These are phyloP conservation scores for Chaetomium sp. DNA, from an alignment of 2,329 filamentous ascomycete species.

Conservation along the genomic window DNA sequence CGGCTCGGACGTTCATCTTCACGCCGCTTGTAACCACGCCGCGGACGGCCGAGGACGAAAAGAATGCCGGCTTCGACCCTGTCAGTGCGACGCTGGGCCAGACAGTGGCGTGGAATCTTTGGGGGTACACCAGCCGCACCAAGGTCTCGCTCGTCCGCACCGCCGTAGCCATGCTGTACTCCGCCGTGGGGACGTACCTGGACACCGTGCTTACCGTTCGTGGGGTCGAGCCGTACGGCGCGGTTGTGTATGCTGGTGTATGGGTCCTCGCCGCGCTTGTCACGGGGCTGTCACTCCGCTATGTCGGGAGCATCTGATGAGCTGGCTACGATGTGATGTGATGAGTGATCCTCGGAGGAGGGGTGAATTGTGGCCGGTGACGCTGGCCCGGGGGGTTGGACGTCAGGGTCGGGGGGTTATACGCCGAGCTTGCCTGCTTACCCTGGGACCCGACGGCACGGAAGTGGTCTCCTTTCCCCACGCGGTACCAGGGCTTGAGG, in stretches of 20 bases:
- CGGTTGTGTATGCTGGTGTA: conserved; percentile 63
- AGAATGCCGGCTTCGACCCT: conserved; percentile 53
- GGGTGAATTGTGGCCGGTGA: not conserved
- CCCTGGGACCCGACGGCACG: too few species aligned
- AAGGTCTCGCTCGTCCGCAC: conserved; percentile 62
- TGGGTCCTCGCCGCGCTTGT: conserved; percentile 64
- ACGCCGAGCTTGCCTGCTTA: too few species aligned
- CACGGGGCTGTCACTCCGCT: conserved; percentile 49
- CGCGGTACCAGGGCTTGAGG: too few species aligned
- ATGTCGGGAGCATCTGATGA: conserved; percentile 44
- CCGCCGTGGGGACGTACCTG: conserved; percentile 54
- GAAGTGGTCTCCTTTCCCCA: too few species aligned
- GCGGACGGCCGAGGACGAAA: conserved; percentile 42
- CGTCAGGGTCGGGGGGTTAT: not conserved
- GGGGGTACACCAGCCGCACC: conserved; percentile 58
- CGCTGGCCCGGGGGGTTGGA: too few species aligned
- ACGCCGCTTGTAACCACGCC: conserved; percentile 54
- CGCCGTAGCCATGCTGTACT: conserved; percentile 49
- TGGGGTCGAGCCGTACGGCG: conserved; percentile 64
- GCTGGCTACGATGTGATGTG: not conserved
- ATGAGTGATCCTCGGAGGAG: not conserved
- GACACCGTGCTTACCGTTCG: conserved; percentile 60
- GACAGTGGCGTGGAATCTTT: conserved; percentile 66
- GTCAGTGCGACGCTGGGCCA: conserved; percentile 58
- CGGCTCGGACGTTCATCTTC: conserved; percentile 73